These are phyloP conservation scores for Chalaropsis ovoidea DNA, from an alignment of 2,329 filamentous ascomycete species.

Conservation along the genomic window DNA sequence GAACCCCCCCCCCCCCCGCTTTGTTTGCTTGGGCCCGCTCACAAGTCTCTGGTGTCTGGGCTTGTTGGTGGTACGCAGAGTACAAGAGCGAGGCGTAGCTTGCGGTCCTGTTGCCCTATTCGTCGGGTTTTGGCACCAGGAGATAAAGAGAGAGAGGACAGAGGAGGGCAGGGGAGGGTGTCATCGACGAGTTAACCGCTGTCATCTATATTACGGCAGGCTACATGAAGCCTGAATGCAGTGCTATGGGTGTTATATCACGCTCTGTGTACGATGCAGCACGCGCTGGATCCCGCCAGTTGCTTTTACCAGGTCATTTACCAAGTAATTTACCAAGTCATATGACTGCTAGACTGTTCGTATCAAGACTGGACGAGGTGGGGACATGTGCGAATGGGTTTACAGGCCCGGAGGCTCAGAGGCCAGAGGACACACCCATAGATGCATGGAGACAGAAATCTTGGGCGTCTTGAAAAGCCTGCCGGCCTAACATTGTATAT, in stretches of 20 bases:
- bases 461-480: no score
- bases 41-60: no score
- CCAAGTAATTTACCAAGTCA: no score
- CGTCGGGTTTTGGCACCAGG: not conserved
- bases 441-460: no score
- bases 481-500: no score
- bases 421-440: no score
- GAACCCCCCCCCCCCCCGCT: no score
- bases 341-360: not conserved
- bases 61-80: not conserved
- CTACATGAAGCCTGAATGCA: not conserved
- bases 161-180: not conserved
- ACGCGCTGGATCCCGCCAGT: not conserved
- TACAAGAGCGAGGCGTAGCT: not conserved
- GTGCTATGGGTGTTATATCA: not conserved
- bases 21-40: no score
- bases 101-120: not conserved
- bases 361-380: no score
- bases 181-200: not conserved
- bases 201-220: constrained; percentile 4
- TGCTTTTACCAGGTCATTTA: not conserved
- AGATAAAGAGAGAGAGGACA: not conserved
- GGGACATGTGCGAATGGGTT: no score
- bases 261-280: not conserved
- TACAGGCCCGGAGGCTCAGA: no score